A percentile compares a stretch with the other conserved stretches of the same genome.
phyloP scores from a whole-genome alignment of 352 stramenopile species.

The Phytophthora lateralis region DNA sequence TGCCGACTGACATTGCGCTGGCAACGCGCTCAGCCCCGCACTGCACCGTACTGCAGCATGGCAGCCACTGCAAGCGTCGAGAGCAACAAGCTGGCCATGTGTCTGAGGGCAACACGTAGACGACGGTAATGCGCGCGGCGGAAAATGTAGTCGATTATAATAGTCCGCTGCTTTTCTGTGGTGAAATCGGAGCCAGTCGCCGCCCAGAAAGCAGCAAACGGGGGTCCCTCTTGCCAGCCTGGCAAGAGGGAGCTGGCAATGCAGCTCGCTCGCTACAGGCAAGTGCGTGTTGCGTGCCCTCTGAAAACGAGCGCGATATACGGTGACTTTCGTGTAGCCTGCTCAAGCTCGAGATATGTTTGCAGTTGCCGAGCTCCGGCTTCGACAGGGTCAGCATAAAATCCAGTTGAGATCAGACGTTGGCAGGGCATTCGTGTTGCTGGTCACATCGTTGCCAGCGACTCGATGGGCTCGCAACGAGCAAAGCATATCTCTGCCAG shows the following conservation, averaged over 20 bases:
- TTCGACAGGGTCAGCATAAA: conserved; percentile 24
- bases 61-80: not conserved
- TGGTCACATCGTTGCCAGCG: not conserved
- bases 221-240: too few species aligned
- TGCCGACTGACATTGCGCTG: too few species aligned
- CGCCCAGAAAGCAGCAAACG: not conserved
- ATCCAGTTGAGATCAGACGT: conserved; percentile 23
- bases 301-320: conserved; percentile 7
- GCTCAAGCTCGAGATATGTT: conserved; percentile 10
- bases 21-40: not conserved
- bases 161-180: too few species aligned
- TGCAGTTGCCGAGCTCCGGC: conserved; percentile 11
- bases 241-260: too few species aligned
- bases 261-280: not conserved
- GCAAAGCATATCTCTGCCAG: not conserved
- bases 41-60: not conserved
- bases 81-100: not conserved
- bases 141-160: too few species aligned
- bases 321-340: not conserved
- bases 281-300: not conserved
- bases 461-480: not conserved
- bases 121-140: too few species aligned
- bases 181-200: too few species aligned
- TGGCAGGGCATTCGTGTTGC: not conserved
- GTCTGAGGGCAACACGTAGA: not conserved